These are phyloP conservation scores for Claviceps cyperi DNA, from an alignment of 2,329 filamentous ascomycete genomes.

Conservation along the genomic window DNA sequence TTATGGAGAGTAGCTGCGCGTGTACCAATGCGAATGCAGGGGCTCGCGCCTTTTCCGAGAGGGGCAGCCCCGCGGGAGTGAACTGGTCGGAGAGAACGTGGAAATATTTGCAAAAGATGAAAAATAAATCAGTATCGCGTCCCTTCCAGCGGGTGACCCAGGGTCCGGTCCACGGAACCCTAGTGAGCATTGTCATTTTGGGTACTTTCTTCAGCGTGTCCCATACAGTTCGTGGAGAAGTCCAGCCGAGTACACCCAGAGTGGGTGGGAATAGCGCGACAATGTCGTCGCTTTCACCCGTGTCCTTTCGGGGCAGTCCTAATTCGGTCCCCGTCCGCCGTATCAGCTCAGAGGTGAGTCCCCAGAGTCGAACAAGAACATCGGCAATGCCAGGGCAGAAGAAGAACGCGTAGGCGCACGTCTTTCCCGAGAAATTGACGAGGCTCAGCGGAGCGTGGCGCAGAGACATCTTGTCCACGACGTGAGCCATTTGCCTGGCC, in stretches of 20 bases:
- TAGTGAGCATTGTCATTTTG: conserved; percentile 49
- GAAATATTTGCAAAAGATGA: conserved; percentile 81
- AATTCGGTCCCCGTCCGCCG: conserved; percentile 59
- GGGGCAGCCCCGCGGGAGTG: conserved; percentile 38
- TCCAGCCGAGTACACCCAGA: conserved; percentile 44
- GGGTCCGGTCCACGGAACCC: conserved; percentile 70
- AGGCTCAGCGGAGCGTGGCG: conserved; percentile 51
- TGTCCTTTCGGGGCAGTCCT: conserved; percentile 42
- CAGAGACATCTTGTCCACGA: conserved; percentile 79
- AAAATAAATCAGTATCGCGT: conserved; percentile 77
- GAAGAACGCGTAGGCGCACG: conserved; percentile 84
- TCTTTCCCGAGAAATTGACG: conserved; percentile 79
- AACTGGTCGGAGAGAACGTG: conserved; percentile 67
- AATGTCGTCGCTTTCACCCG: conserved; percentile 48
- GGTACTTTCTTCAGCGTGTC: conserved; percentile 50
- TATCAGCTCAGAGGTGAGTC: conserved; percentile 51
- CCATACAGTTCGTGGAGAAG: conserved; percentile 32
- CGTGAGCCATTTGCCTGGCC: conserved; percentile 67
- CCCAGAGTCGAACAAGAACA: conserved; percentile 71
- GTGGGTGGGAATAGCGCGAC: conserved; percentile 53
- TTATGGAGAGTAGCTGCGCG: conserved; percentile 61
- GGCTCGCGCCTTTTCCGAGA: conserved; percentile 44
- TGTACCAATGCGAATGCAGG: conserved; percentile 72
- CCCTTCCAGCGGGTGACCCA: conserved; percentile 82
- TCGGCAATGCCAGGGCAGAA: conserved; percentile 81